Conservation (phyloP, 164 flowering plant genomes). For the Cinnamomum chago region DNA sequence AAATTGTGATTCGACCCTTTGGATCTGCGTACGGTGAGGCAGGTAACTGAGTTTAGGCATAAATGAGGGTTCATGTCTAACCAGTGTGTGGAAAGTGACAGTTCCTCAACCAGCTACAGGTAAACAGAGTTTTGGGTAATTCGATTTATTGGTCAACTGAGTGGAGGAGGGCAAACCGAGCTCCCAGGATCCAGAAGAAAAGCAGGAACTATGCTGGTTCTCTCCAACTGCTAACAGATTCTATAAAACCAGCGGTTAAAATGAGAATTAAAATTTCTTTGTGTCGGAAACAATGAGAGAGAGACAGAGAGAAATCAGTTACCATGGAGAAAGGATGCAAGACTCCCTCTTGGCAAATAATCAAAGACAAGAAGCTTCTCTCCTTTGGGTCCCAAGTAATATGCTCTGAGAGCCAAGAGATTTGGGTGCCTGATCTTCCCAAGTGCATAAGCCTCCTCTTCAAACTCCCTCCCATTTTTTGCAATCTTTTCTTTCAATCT, state of each 20-base stretch:
- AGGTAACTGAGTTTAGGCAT: no score
- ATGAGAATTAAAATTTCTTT: not conserved
- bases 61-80: no score
- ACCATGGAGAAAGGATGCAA: constrained; percentile 95
- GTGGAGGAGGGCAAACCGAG: no score
- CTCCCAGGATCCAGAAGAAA: no score
- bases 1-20: no score
- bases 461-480: constrained; percentile 80
- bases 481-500: constrained; percentile 87
- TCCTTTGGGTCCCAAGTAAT: constrained; percentile 92
- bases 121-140: no score
- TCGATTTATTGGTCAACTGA: no score
- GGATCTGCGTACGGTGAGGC: no score
- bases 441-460: constrained; percentile 58
- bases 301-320: constrained; percentile 20
- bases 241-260: not conserved
- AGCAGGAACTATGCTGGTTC: no score
- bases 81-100: no score
- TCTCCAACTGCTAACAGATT: no score
- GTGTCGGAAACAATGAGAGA: not conserved
- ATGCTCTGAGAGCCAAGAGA: constrained; percentile 79
- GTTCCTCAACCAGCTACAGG: no score
- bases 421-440: constrained; percentile 84
- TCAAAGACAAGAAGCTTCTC: constrained; percentile 98
- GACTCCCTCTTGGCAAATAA: constrained; percentile 85